Conservation (phyloP, 495 filamentous ascomycete species). For the Lasiosphaeris hirsuta region DNA sequence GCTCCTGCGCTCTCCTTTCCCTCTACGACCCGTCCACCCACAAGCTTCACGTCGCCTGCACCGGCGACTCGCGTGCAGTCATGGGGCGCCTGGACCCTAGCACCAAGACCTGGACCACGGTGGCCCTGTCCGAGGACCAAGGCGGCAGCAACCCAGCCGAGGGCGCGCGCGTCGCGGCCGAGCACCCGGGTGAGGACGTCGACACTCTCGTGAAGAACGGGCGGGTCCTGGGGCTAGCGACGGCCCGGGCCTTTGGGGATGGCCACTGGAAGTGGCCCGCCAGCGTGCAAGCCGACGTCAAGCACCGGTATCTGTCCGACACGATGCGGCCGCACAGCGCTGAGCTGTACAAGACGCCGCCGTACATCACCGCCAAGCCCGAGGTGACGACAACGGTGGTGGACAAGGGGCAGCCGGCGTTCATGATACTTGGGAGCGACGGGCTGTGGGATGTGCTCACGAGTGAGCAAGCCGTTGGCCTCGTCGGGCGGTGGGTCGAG, state of each 20-base stretch:
- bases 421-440: conserved; percentile 63
- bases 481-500: conserved; percentile 56
- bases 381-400: conserved; percentile 56
- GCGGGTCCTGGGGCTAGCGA: conserved; percentile 53
- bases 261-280: conserved; percentile 59
- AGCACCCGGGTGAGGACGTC: conserved; percentile 58
- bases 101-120: conserved; percentile 46
- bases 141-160: conserved; percentile 55
- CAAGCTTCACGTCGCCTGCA: conserved; percentile 57
- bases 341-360: conserved; percentile 48
- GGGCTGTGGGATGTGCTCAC: conserved; percentile 63
- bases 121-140: conserved; percentile 56
- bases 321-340: conserved; percentile 35
- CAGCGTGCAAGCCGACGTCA: conserved; percentile 40
- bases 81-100: conserved; percentile 46
- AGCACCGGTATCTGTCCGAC: conserved; percentile 47
- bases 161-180: conserved; percentile 43
- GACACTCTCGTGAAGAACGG: conserved; percentile 47
- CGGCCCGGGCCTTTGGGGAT: conserved; percentile 64
- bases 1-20: conserved; percentile 59
- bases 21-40: conserved; percentile 49
- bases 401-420: conserved; percentile 40
- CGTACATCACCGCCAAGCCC: conserved; percentile 65
- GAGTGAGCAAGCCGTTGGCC: conserved; percentile 55
- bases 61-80: conserved; percentile 51